phyloP scores from a whole-genome alignment of 345 rosid species.

The Eucalyptus regnans region DNA sequence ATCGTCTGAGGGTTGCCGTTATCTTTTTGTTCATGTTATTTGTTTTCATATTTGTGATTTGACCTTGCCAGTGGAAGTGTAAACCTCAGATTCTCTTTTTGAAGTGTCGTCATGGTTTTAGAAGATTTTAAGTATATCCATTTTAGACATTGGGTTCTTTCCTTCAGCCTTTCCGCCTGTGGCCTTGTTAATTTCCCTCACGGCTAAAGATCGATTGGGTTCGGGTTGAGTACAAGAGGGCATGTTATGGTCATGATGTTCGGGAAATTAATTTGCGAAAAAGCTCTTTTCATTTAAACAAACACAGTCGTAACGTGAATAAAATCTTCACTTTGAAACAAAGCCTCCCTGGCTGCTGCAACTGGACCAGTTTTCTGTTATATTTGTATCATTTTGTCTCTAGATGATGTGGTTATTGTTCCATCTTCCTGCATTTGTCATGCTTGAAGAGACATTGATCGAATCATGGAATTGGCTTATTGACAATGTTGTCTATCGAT shows the following conservation, averaged over 20 bases:
- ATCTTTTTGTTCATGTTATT: not conserved
- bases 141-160: not conserved
- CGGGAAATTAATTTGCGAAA: not conserved
- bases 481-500: rapidly evolving
- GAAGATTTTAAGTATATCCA: not conserved
- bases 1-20: constrained; percentile 18
- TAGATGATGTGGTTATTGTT: not conserved
- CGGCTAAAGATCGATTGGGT: not conserved
- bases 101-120: not conserved
- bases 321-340: not conserved
- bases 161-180: rapidly evolving
- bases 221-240: not conserved
- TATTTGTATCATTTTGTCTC: rapidly evolving
- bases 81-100: not conserved
- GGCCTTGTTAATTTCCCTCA: not conserved
- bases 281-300: not conserved
- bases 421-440: not conserved
- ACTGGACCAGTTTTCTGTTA: not conserved
- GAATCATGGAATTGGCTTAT: not conserved
- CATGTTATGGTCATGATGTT: not conserved
- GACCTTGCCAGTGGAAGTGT: not conserved
- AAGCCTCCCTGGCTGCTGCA: not conserved
- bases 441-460: not conserved
- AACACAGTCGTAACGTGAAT: not conserved
- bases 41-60: not conserved